phyloP scores from a whole-genome alignment of 2,329 filamentous ascomycete genomes.

The Beauveria medogensis region DNA sequence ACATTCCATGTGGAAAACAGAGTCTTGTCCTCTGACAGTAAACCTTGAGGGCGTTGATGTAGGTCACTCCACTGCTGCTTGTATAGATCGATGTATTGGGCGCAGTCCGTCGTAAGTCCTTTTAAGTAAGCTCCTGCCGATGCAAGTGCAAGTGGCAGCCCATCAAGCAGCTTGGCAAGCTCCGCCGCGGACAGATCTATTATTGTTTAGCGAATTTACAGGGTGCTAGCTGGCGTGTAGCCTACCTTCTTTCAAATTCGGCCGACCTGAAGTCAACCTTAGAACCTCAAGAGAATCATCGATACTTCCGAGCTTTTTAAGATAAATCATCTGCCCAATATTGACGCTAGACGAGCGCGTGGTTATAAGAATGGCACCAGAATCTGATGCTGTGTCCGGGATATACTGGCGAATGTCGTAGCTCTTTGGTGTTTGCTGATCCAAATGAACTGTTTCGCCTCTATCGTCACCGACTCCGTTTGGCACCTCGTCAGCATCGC shows the following conservation, averaged over 20 bases:
- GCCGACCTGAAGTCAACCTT: slow-evolving; percentile 18
- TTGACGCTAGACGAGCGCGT: slow-evolving; percentile 22
- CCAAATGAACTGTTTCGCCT: neutral
- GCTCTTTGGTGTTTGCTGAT: slow-evolving; percentile 2
- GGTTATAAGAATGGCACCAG: slow-evolving; percentile 32
- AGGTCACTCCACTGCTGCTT: slow-evolving; percentile 28
- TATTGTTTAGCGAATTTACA: neutral
- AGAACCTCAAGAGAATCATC: slow-evolving; percentile 26
- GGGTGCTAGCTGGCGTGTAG: slow-evolving; percentile 19
- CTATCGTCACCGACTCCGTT: neutral
- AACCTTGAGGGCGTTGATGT: slow-evolving; percentile 21
- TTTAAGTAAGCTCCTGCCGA: slow-evolving; percentile 34
- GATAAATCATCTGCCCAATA: too few relatives aligned
- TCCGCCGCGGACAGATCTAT: slow-evolving; percentile 23
- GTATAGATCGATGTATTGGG: slow-evolving; percentile 33
- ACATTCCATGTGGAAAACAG: slow-evolving; percentile 31
- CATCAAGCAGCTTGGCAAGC: slow-evolving; percentile 9
- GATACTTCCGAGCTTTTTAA: slow-evolving; percentile 3
- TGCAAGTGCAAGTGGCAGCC: slow-evolving; percentile 37
- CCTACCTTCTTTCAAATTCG: slow-evolving; percentile 3
- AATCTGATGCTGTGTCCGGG: slow-evolving; percentile 22
- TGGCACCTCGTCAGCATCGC: too few relatives aligned
- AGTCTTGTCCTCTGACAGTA: slow-evolving; percentile 21
- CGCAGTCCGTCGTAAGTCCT: slow-evolving; percentile 25
- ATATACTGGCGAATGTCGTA: slow-evolving; percentile 25